Evolutionary conservation across 2,329 filamentous ascomycete genomes (phyloP).

Genomic region (Cordyceps pruinosa): DNA sequence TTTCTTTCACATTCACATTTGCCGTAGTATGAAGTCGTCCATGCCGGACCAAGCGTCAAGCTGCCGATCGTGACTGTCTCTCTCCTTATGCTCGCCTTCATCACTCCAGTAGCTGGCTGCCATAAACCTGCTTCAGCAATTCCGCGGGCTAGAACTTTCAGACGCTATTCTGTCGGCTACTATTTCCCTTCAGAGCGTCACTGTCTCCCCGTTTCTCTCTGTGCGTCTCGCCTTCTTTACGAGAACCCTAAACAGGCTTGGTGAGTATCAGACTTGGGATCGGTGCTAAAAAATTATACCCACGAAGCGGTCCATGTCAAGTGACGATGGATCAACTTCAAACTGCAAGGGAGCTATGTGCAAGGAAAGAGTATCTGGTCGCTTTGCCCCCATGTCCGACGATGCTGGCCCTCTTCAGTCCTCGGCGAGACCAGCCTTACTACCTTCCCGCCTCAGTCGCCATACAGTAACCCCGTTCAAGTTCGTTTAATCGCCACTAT

Average conservation of each 20-base stretch:
- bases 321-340: background rate
- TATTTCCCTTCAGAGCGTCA: too few relatives aligned
- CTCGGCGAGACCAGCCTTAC: background rate
- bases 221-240: too few relatives aligned
- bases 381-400: background rate
- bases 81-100: too few relatives aligned
- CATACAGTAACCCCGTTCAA: background rate
- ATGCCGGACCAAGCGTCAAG: too few relatives aligned
- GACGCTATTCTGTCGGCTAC: too few relatives aligned
- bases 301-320: background rate
- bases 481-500: background rate
- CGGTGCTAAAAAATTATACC: background rate
- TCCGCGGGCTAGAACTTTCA: too few relatives aligned
- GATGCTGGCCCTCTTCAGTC: background rate
- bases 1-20: background rate
- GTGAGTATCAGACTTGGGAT: too few relatives aligned
- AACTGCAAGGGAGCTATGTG: background rate
- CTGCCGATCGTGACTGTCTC: too few relatives aligned
- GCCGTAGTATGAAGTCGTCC: background rate
- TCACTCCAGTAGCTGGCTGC: too few relatives aligned
- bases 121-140: too few relatives aligned
- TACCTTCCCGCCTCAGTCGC: background rate
- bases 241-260: too few relatives aligned
- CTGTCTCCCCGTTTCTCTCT: too few relatives aligned
- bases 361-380: background rate